A percentile compares a stretch with the other conserved stretches of the same genome.
Conservation (phyloP, 2,329 filamentous ascomycete genomes). For the Rutstroemia sp. region DNA sequence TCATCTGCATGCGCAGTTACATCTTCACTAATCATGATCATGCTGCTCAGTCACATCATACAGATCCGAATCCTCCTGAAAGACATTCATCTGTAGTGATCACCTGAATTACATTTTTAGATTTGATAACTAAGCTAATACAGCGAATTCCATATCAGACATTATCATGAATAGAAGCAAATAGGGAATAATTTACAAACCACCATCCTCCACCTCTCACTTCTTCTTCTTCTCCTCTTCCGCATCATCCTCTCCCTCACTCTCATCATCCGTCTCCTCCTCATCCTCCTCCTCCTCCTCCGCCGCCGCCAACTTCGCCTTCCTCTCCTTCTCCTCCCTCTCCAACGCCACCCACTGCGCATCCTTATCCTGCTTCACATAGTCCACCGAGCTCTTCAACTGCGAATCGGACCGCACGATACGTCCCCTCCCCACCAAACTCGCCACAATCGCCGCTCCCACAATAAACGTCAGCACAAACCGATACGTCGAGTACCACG, state of each 20-base stretch:
- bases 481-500: conserved; percentile 84
- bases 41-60: too few species aligned
- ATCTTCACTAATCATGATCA: too few species aligned
- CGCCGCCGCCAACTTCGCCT: conserved; percentile 11
- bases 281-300: conserved; percentile 15
- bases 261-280: conserved; percentile 22
- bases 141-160: background rate
- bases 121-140: background rate
- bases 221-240: background rate
- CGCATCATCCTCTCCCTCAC: conserved; percentile 32
- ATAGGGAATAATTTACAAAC: background rate
- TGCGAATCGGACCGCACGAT: conserved; percentile 23
- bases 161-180: background rate
- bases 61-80: too few species aligned
- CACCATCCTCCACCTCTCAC: too few species aligned
- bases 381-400: conserved; percentile 25
- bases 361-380: conserved; percentile 24
- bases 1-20: too few species aligned
- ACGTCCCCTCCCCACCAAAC: conserved; percentile 74
- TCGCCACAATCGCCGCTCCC: conserved; percentile 72
- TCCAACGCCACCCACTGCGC: conserved; percentile 25
- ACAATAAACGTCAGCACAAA: conserved; percentile 90
- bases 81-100: too few species aligned
- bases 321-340: conserved; percentile 25
- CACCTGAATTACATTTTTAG: background rate